A percentile compares a stretch with the other conserved stretches of the same genome.
These are phyloP conservation scores for Pittosporum tobira DNA, from an alignment of 129 eudicot genomes.

Conservation along the genomic window DNA sequence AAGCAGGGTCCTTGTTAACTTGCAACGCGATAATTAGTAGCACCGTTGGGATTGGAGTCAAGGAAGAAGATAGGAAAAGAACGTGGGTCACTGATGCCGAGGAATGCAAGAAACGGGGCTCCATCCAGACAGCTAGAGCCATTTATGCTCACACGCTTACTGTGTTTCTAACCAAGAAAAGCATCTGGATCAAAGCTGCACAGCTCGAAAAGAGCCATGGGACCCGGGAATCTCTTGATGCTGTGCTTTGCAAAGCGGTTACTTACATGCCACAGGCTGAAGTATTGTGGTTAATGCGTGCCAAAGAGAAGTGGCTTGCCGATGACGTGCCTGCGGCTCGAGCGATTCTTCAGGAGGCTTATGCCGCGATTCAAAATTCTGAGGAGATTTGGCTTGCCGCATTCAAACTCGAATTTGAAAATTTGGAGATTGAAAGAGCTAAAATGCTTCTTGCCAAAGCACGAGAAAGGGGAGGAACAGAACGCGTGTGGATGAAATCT, in stretches of 20 bases:
- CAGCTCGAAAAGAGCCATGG: conserved; percentile 95
- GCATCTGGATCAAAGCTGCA: conserved; percentile 94
- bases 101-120: conserved; percentile 89
- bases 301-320: conserved; percentile 99
- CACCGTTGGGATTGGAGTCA: conserved; percentile 82
- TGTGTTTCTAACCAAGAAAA: conserved; percentile 69
- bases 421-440: conserved; percentile 81
- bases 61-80: conserved; percentile 85
- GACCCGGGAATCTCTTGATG: conserved; percentile 81
- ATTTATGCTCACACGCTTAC: conserved; percentile 74
- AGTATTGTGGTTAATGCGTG: conserved; percentile 91
- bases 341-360: conserved; percentile 79
- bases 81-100: conserved; percentile 99
- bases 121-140: conserved; percentile 86
- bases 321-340: conserved; percentile 91
- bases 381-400: conserved; percentile 99
- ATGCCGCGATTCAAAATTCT: conserved; percentile 75
- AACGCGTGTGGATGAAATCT: conserved; percentile 98
- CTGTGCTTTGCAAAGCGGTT: conserved; percentile 72
- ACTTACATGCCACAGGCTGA: conserved; percentile 87
- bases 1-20: conserved; percentile 75
- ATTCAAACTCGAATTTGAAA: conserved; percentile 91
- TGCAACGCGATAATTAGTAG: conserved; percentile 78
- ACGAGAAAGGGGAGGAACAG: conserved; percentile 78
- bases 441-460: conserved; percentile 91